phyloP scores from a whole-genome alignment of 306 rosid species.

The Rubus parviflorus region DNA sequence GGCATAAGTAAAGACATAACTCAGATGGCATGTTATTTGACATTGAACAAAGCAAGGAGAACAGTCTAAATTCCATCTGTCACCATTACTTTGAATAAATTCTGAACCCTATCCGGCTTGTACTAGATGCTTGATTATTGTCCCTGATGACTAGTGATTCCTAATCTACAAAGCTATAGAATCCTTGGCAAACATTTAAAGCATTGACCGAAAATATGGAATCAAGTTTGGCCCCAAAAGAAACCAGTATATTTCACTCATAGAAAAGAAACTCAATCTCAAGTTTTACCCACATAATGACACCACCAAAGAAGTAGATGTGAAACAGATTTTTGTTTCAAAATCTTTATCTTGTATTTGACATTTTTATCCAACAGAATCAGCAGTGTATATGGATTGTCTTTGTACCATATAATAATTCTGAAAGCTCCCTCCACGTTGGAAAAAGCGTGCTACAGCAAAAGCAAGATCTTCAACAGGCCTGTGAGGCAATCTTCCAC shows the following conservation, averaged over 20 bases:
- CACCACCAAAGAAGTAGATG: neutral
- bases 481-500: constrained; percentile 85
- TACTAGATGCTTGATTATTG: constrained; percentile 5
- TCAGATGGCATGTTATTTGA: constrained; percentile 2
- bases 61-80: neutral
- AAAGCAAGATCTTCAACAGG: constrained; percentile 98
- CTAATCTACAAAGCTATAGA: neutral
- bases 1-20: constrained; percentile 27
- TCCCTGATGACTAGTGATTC: neutral
- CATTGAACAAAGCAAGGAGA: neutral
- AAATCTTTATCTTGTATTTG: neutral
- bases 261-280: neutral
- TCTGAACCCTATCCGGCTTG: neutral
- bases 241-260: neutral
- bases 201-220: neutral
- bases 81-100: neutral
- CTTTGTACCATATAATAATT: constrained; percentile 88
- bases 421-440: constrained; percentile 96
- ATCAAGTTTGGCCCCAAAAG: neutral
- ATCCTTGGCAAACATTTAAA: neutral
- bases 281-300: neutral
- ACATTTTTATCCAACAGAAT: constrained; percentile 6
- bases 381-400: constrained; percentile 14
- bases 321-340: neutral
- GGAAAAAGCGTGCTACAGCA: constrained; percentile 94